Evolutionary conservation across 148 eudicot genomes (phyloP), one percentile per base, ranked within the genome.

Genomic region (Limonium bicolor): DNA sequence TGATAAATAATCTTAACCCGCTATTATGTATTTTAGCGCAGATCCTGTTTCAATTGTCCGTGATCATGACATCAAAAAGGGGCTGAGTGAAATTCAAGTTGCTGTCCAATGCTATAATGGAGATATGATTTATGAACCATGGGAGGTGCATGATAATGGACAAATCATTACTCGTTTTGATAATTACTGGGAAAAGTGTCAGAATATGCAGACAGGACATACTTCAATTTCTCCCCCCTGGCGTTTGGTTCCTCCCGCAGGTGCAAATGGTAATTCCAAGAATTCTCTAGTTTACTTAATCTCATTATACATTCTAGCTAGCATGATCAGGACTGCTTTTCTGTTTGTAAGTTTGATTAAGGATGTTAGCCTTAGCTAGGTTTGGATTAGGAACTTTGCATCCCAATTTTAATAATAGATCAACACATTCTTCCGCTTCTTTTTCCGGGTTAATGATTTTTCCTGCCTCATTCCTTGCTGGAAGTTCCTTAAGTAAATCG

Each of bases 41-140:
- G 99, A 90, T 76, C 99, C 99, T 41, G 74, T 85, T 55, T 85
- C 99, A 39, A 83, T 90, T 47, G 87, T 77, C 51, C 95, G 99
- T 46, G 99, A 90, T 63, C 99, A 90, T 66, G 53, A 59, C 45
- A 60, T 85, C 55, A 90, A 90, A 66, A 77, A 80, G 58, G 69
- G 60, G 58, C 75, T 90, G 16, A 64, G 60, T 11, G 95, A 85
- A 67, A 65, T 36, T 17, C 72, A 83, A 47, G 54, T 90, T 36
- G 31, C 65, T 16, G 88, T 90, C 39, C 69, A 67, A 52, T 80
- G 80, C 69, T 84, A 70, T 53, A 90, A 85, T 38, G 85, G 80
- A 33, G 99, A 90, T 41, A 66, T 90, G 59, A 67, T 90, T 59
- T 71, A 69, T 53, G 99, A 90, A 59, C 99, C 99, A 41, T 90